Evolutionary conservation across 2,329 filamentous ascomycete species (phyloP).

Genomic region (Alternaria hordeiaustralica): DNA sequence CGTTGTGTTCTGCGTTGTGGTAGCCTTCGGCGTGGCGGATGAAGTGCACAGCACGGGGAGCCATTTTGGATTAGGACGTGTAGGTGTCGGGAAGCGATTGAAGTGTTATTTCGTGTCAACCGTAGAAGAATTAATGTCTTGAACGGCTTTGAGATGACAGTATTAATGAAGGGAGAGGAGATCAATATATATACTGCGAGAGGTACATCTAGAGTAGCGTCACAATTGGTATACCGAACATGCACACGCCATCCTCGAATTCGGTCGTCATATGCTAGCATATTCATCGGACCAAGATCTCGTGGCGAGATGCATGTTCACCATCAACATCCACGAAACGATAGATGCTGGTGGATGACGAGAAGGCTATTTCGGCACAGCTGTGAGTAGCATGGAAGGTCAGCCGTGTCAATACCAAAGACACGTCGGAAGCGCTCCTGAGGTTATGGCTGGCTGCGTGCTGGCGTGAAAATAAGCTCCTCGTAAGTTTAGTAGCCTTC

Average conservation of each 20-base stretch:
- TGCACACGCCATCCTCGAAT: neutral
- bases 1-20: conserved; percentile 75
- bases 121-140: neutral
- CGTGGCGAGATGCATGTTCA: neutral
- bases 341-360: neutral
- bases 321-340: neutral
- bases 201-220: neutral
- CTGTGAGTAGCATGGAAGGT: neutral
- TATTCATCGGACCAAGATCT: neutral
- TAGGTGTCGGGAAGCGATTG: neutral
- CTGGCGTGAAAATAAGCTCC: neutral
- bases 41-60: conserved; percentile 47
- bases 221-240: neutral
- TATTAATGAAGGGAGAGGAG: neutral
- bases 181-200: neutral
- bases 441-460: neutral
- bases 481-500: neutral
- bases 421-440: neutral
- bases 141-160: neutral
- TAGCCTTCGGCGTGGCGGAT: conserved; percentile 76
- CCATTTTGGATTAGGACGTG: conserved; percentile 8
- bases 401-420: neutral
- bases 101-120: neutral
- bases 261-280: neutral
- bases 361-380: neutral